Evolutionary conservation across 495 filamentous ascomycete species (phyloP).

Genomic region (Penicillium angulare): DNA sequence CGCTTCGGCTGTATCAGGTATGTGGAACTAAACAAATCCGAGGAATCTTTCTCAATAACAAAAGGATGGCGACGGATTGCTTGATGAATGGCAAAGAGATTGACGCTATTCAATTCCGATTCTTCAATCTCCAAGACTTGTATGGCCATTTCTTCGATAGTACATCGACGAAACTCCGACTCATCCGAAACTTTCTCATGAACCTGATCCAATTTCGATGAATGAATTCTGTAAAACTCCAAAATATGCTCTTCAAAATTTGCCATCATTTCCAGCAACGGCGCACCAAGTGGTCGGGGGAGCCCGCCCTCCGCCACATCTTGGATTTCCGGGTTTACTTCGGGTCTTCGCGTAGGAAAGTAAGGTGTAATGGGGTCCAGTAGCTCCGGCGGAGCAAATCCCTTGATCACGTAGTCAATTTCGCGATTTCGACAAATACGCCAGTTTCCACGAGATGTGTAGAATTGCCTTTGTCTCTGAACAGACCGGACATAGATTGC

Average conservation of each 20-base stretch:
- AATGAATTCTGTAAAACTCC: constrained; percentile 45
- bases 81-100: constrained; percentile 68
- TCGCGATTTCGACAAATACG: constrained; percentile 46
- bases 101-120: constrained; percentile 47
- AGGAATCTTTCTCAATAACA: constrained; percentile 48
- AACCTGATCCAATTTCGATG: constrained; percentile 48
- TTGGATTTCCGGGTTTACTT: constrained; percentile 42
- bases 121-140: constrained; percentile 42
- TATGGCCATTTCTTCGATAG: constrained; percentile 61
- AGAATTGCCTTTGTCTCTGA: constrained; percentile 65
- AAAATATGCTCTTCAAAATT: constrained; percentile 28
- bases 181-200: constrained; percentile 47
- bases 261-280: constrained; percentile 32
- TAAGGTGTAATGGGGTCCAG: constrained; percentile 59
- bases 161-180: constrained; percentile 50
- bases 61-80: constrained; percentile 43
- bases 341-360: constrained; percentile 52
- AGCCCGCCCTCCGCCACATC: constrained; percentile 42
- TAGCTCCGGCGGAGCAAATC: constrained; percentile 57
- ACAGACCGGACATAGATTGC: constrained; percentile 68
- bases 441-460: constrained; percentile 72
- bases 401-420: constrained; percentile 61
- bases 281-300: constrained; percentile 36
- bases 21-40: constrained; percentile 39
- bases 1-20: constrained; percentile 51